These are phyloP conservation scores for Fonsecaea monophora DNA, from an alignment of 2,329 filamentous ascomycete genomes.

Conservation along the genomic window DNA sequence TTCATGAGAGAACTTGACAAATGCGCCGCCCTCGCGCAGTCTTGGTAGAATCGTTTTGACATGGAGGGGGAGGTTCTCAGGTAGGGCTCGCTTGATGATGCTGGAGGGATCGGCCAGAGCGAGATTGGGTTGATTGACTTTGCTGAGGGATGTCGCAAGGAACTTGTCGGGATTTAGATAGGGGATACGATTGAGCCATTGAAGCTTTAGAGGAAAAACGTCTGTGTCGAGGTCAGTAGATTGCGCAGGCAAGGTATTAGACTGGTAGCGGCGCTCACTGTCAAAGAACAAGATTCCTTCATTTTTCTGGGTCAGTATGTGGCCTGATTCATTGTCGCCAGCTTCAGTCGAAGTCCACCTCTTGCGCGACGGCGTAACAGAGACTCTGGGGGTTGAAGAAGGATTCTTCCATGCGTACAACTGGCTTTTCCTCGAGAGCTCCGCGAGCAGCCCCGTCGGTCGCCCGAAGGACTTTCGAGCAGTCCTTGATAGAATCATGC, in stretches of 20 bases:
- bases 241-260: neutral
- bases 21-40: conserved; percentile 89
- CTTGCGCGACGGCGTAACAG: conserved; percentile 13
- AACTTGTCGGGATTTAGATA: conserved; percentile 53
- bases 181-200: conserved; percentile 65
- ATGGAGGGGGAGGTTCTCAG: conserved; percentile 66
- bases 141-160: conserved; percentile 58
- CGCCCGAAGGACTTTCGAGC: conserved; percentile 17
- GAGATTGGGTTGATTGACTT: conserved; percentile 58
- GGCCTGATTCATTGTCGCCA: conserved; percentile 62
- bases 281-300: conserved; percentile 91
- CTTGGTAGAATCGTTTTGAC: conserved; percentile 83
- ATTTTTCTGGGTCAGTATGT: conserved; percentile 76
- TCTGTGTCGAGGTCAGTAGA: conserved; percentile 61
- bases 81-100: conserved; percentile 68
- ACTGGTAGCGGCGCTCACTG: conserved; percentile 61
- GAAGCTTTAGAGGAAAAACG: conserved; percentile 80
- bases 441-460: conserved; percentile 3
- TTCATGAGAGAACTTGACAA: conserved; percentile 79
- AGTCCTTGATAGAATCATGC: conserved; percentile 26
- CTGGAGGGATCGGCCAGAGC: conserved; percentile 63
- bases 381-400: conserved; percentile 23
- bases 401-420: conserved; percentile 29
- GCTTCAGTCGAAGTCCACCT: conserved; percentile 39
- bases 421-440: conserved; percentile 23